A percentile compares a stretch with the other conserved stretches of the same genome.
These are phyloP conservation scores for Colletotrichum camelliae DNA, from an alignment of 2,329 filamentous ascomycete genomes.

Conservation along the genomic window DNA sequence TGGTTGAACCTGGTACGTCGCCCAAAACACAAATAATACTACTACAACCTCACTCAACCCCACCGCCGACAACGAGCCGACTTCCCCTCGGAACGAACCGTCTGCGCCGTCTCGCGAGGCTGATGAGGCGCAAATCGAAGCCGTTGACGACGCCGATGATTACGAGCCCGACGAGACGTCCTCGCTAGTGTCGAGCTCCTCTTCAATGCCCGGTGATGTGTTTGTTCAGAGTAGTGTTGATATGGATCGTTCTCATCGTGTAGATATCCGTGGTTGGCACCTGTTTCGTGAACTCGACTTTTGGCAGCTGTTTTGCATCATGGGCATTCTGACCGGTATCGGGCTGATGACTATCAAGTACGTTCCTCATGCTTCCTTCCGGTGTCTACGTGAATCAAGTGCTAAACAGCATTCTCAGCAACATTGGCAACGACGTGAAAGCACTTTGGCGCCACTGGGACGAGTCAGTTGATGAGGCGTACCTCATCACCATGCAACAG, in stretches of 20 bases:
- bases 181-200: slow-evolving; percentile 75
- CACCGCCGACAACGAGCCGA: slow-evolving; percentile 20
- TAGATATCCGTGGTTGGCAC: slow-evolving; percentile 88
- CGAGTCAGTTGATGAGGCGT: slow-evolving; percentile 70
- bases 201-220: slow-evolving; percentile 55
- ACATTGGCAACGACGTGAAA: slow-evolving; percentile 89
- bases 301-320: slow-evolving; percentile 87
- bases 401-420: slow-evolving; percentile 60
- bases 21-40: slow-evolving; percentile 29
- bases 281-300: slow-evolving; percentile 79
- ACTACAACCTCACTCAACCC: slow-evolving; percentile 33
- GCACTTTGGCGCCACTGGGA: slow-evolving; percentile 91
- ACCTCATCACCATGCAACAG: slow-evolving; percentile 82
- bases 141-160: slow-evolving; percentile 28
- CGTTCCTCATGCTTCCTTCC: slow-evolving; percentile 36
- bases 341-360: slow-evolving; percentile 99
- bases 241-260: slow-evolving; percentile 75
- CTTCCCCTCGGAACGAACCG: background rate
- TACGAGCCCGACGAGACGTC: slow-evolving; percentile 74
- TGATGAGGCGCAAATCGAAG: slow-evolving; percentile 30
- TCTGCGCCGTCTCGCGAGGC: slow-evolving; percentile 15
- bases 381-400: background rate
- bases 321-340: slow-evolving; percentile 90
- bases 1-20: slow-evolving; percentile 72
- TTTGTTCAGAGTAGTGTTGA: slow-evolving; percentile 67